Evolutionary conservation across 306 rosid species (phyloP).

Genomic region (Lupinus albus): DNA sequence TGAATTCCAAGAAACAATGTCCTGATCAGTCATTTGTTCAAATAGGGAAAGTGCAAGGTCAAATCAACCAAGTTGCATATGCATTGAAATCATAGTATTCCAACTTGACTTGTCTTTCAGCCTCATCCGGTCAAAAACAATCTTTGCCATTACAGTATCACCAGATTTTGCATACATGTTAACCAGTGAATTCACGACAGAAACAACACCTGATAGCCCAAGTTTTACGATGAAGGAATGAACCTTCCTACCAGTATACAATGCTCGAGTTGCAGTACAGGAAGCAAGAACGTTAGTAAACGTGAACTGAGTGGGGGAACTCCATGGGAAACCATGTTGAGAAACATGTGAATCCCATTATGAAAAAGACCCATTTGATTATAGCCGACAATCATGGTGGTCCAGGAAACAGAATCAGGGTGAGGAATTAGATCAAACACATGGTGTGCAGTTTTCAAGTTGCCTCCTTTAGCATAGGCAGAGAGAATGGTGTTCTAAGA

Average conservation of each 20-base stretch:
- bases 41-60: constrained; percentile 67
- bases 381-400: constrained; percentile 69
- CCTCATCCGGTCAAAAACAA: constrained; percentile 71
- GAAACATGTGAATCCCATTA: constrained; percentile 56
- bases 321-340: constrained; percentile 57
- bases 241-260: constrained; percentile 67
- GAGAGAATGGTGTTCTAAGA: constrained; percentile 85
- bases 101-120: constrained; percentile 62
- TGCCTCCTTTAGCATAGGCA: constrained; percentile 65
- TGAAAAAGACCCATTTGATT: constrained; percentile 62
- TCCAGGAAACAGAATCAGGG: constrained; percentile 89
- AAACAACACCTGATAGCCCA: constrained; percentile 57
- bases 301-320: constrained; percentile 62
- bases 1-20: constrained; percentile 77
- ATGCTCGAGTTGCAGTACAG: constrained; percentile 57
- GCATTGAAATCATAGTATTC: constrained; percentile 73
- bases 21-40: constrained; percentile 62
- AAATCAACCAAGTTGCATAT: constrained; percentile 62
- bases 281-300: constrained; percentile 75
- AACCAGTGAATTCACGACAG: constrained; percentile 73
- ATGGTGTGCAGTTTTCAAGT: constrained; percentile 52
- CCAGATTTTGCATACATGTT: constrained; percentile 90
- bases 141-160: constrained; percentile 56
- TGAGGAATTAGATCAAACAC: constrained; percentile 68
- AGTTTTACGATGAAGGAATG: constrained; percentile 69